Evolutionary conservation across 2,329 filamentous ascomycete species (phyloP).

Genomic region (Magnaporthales sp.): DNA sequence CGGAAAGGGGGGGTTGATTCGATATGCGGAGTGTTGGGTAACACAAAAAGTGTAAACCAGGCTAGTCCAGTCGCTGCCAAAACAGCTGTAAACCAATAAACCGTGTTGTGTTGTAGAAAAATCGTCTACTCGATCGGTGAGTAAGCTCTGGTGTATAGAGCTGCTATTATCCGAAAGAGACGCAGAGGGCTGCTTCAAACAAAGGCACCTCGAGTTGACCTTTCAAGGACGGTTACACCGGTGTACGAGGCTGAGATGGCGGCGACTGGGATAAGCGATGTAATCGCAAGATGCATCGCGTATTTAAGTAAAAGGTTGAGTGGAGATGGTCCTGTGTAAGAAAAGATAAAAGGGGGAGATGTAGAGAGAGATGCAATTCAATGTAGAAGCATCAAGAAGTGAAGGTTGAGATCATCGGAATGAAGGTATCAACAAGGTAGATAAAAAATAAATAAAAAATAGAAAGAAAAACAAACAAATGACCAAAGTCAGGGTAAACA

Average conservation of each 20-base stretch:
- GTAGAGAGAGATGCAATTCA: slow-evolving; percentile 9
- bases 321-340: slow-evolving; percentile 6
- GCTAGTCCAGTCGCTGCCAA: slow-evolving; percentile 10
- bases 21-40: neutral
- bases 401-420: neutral
- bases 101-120: slow-evolving; percentile 8
- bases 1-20: neutral
- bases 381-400: slow-evolving; percentile 3
- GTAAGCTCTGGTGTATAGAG: slow-evolving; percentile 20
- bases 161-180: slow-evolving; percentile 26
- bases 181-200: slow-evolving; percentile 29
- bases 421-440: neutral
- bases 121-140: slow-evolving; percentile 19
- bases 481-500: neutral
- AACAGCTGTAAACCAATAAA: slow-evolving; percentile 10
- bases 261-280: slow-evolving; percentile 47
- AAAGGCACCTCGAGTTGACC: slow-evolving; percentile 30
- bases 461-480: neutral
- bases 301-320: slow-evolving; percentile 13
- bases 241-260: slow-evolving; percentile 49
- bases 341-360: neutral
- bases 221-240: slow-evolving; percentile 50
- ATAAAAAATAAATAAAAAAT: neutral
- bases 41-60: neutral
- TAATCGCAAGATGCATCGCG: slow-evolving; percentile 51